Base-by-base conservation (phyloP, 1,284 basidiomycete species). In the Stygiomarasmius scandens region DNA sequence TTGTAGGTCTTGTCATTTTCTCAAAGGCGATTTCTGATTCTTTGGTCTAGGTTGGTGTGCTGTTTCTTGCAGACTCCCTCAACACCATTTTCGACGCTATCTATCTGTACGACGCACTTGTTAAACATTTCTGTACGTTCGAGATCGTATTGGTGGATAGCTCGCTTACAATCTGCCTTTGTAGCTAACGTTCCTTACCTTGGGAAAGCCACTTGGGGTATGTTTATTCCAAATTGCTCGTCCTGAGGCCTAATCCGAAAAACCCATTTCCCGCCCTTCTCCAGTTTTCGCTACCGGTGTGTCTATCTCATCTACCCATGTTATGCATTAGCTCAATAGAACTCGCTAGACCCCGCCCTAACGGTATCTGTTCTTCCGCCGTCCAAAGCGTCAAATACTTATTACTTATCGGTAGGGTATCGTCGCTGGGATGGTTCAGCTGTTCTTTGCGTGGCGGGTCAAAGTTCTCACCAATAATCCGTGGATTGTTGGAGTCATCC, bases 371-470 rank as follows among this genome's bases (percentile, higher is more conserved):
- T 6, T 9, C 19, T 9, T 43, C 25, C 51, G 4, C 4, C 38
- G 11, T 8, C 8, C 27, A n/a, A 34, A 27, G 29, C 25, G 8
- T 49, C 20, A 45, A 46, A 29, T 38, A 14, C 24, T 44, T 41
- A 53, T 36, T 38, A n/a, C 43, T 49, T n/a, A 9, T 32, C 27
- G 12, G 27, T 49, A 76, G 74, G 72, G 65, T 12, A 64, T 76
- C 22, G 73, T 74, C 41, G 71, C 70, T 9, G 58, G 62, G 20
- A 53, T 69, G 20, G 72, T 77, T n/a, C 73, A 77, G 57, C 34
- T 66, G 3, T 76, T 75, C 61, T 74, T 73, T 50, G 69, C 71
- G 2, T 76, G 75, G 74, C 63, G 75, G 23, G 66, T 78, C 49
- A 61, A 67, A 14, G 63, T 73, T 14, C 53, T 77, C 10, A 73